Evolutionary conservation across 1,284 basidiomycete species (phyloP), one percentile per base, ranked within the genome.

Genomic region (Cystobasidium sp.): DNA sequence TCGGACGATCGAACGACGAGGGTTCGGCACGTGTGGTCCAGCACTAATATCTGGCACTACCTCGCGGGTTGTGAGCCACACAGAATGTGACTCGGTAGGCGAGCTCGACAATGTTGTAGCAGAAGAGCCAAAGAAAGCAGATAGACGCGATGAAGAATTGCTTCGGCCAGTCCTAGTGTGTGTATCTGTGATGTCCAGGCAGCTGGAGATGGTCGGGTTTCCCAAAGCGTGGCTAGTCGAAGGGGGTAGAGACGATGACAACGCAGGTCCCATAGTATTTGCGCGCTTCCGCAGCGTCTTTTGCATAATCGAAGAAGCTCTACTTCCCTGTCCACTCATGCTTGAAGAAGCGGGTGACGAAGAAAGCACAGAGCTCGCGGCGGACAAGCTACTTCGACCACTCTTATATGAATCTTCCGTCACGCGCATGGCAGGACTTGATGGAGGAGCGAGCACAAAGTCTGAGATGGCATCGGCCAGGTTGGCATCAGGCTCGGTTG

Each of bases 271-370:
- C 1, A 61, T 39, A 4, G 70, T 73, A 49, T 73, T 73, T 18
- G 70, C 70, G 12, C 70, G 70, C n/a, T 49, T 65, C 22, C 70
- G 49, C 12, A 73, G 24, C 9, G 37, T 46, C 31, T 73, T 73
- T 14, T 53, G n/a, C n/a, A 73, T 18, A 3, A 73, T 24, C 6
- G 51, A 24, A 8, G 70, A 47, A 9, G 47, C 44, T 41, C 51
- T 22, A 41, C 37, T 22, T 1, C 9, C 43, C 14, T 59, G 56
- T n/a, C 22, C 9, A n/a, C 31, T 31, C 18, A 14, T n/a, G 18
- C 39, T 59, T 18, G 37, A 18, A 18, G 55, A 18, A 16, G 37
- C 51, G 31, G 58, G 56, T 7, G 68, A 69, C 5, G 68, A 62
- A 5, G 68, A 47, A 31, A 51, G 41, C 24, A 52, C 24, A 12